Base-by-base conservation (phyloP, 2,329 filamentous ascomycete species). In the Nectriaceae sp. region DNA sequence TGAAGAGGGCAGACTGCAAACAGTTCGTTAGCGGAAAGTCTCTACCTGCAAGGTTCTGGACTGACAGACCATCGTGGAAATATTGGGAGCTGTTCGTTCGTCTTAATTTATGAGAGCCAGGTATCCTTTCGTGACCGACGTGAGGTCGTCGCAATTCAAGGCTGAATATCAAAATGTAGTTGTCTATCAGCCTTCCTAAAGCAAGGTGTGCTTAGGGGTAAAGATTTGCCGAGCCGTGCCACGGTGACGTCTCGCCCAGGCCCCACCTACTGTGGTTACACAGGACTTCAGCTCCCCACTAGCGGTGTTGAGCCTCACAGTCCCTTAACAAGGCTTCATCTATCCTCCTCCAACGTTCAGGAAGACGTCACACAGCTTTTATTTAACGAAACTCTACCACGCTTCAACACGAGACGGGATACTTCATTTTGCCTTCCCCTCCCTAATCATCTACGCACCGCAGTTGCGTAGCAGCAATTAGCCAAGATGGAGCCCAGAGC, bases 1-100 rank as follows among this genome's bases (percentile, higher is more conserved):
- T 97, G 85, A 99, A 97, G 65, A 99, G 87, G 46, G 94, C 94
- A 50, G 94, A 89, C 94, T 97, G 65, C 21, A 21, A 18, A 15
- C 54, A 41, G 33, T 22, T 49, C 26, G 40, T 21, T 19, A 44
- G 26, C 29, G 38, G 21, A 3, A 19, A 16, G 38, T 26, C 29
- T 21, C 19, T n/a, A n/a, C 8, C 13, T 20, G 15, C 2, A 5
- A 45, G 37, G 19, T n/a, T n/a, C n/a, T n/a, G 40, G 22, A 15
- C 18, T n/a, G 29, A 13, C 47, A 31, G 57, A 66, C 66, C 66
- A 68, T 68, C 6, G 49, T 65, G 42, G 37, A 31, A 42, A 42
- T 48, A 16, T 10, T 13, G 22, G 11, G 24, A 36, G 41, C 26
- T 40, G 35, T 45, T 36, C 41, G 45, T 43, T 35, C 29, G 29